Evolutionary conservation across 192 early-diverging fungal genomes (phyloP).

Genomic region (Diversispora epigaea): DNA sequence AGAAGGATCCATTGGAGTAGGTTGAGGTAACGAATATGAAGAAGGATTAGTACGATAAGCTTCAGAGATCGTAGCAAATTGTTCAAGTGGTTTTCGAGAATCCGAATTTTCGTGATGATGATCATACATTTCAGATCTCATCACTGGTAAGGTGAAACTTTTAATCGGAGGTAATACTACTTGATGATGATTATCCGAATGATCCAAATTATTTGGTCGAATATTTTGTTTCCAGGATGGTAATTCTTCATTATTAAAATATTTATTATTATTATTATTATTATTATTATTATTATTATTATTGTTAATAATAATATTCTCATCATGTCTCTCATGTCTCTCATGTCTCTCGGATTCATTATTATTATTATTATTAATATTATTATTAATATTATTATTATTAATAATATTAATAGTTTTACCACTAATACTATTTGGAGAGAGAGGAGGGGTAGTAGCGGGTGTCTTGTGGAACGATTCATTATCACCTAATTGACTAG

Average conservation of each 20-base stretch:
- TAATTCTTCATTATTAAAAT: no score
- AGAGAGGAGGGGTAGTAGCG: constrained; percentile 9
- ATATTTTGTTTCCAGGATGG: no score
- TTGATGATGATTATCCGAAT: neutral
- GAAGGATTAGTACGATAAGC: neutral
- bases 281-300: no score
- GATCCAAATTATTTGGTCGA: no score
- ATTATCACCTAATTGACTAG: constrained; percentile 9
- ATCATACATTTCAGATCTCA: neutral
- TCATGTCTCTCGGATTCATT: neutral
- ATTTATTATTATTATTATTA: no score
- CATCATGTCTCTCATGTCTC: no score
- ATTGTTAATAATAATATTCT: no score
- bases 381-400: neutral
- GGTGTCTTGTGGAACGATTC: constrained; percentile 22
- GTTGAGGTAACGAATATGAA: neutral
- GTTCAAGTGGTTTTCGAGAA: constrained; percentile 14
- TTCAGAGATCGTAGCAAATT: constrained; percentile 8
- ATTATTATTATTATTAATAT: neutral
- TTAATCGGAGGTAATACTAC: neutral
- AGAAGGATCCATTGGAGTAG: neutral
- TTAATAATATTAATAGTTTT: neutral
- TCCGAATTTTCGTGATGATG: neutral
- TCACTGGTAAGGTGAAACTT: neutral
- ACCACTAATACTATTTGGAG: neutral